Base-by-base conservation (phyloP, 2,329 filamentous ascomycete species). In the Salinomyces thailandicus region DNA sequence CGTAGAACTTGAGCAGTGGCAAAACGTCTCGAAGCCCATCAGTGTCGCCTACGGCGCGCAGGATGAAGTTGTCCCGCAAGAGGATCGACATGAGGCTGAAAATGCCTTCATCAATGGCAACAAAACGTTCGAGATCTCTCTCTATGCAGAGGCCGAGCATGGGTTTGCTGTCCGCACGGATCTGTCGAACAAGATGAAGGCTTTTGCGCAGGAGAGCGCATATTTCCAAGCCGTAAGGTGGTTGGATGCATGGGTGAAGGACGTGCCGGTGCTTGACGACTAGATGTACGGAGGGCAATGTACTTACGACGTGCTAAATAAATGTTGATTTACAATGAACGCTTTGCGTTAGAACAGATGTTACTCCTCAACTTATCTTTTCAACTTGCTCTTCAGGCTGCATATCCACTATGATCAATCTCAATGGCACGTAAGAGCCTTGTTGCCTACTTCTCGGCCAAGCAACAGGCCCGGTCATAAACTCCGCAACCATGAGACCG, bases 1-100 rank as follows among this genome's bases (percentile, higher is more conserved):
- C 45, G 69, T 85, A 18, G 67, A 73, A 5, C 65, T 75, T 42
- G 73, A 75, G 2, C 81, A 85, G 60, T 71, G 85, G 33, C 63
- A 64, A 12, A 72, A 68, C 32, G 78, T 85, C 49, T 66, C 67
- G n/a, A 76, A 74, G 0, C 81, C 81, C 1, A 61, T 85, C 4
- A 77, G 77, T 36, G 82, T 86, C 50, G 68, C 77, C 8, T 44
- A 48, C 24, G 36, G 45, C 5, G 38, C 36, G 12, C 35, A 48
- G 5, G 48, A 48, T 15, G 30, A 35, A 18, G 38, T 36, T 13
- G 45, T 37, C 27, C 47, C 49, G 27, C 31, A 51, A 12, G 38
- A 43, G 27, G 44, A 49, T 19, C 41, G 48, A 7, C 44, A 35
- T 7, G 45, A 41, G n/a, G 45, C 46, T 22, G 55, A 58, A 31